These are phyloP conservation scores for Osmanthus fragrans DNA, from an alignment of 257 asterid species.

Conservation along the genomic window DNA sequence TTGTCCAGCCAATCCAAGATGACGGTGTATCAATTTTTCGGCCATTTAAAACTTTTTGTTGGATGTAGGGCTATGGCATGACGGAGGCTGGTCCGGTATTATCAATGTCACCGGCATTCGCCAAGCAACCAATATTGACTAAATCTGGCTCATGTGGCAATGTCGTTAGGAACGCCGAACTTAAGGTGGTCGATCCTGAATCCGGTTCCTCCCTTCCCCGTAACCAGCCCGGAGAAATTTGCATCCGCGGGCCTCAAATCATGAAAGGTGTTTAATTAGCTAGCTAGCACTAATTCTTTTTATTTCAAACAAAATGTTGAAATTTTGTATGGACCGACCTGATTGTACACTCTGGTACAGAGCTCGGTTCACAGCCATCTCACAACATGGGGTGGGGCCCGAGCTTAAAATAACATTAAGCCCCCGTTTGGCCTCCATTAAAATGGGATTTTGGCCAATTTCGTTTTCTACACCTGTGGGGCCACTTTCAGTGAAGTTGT, in stretches of 20 bases:
- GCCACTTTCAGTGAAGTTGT: too few relatives aligned
- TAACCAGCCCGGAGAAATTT: slow-evolving; percentile 76
- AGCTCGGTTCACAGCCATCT: too few relatives aligned
- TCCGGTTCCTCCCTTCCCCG: slow-evolving; percentile 80
- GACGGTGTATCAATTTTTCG: neutral
- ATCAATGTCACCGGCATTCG: slow-evolving; percentile 74
- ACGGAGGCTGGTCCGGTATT: slow-evolving; percentile 92
- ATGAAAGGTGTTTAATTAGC: slow-evolving; percentile 48
- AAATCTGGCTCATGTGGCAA: slow-evolving; percentile 89
- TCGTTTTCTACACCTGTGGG: too few relatives aligned
- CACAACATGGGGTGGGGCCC: too few relatives aligned
- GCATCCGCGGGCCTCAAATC: slow-evolving; percentile 86
- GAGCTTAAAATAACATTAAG: too few relatives aligned
- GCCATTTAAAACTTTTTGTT: neutral
- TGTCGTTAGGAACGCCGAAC: slow-evolving; percentile 89
- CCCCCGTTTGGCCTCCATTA: too few relatives aligned
- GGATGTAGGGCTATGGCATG: slow-evolving; percentile 83
- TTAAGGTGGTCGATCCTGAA: slow-evolving; percentile 77
- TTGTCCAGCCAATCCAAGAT: neutral
- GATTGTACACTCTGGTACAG: too few relatives aligned
- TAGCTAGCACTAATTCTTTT: too few relatives aligned
- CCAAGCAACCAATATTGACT: slow-evolving; percentile 57
- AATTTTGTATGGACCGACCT: too few relatives aligned
- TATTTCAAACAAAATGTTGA: too few relatives aligned
- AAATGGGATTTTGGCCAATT: too few relatives aligned